A percentile compares a stretch with the other conserved stretches of the same genome.
Evolutionary conservation across 1,284 basidiomycete genomes (phyloP).

Genomic region (Irpex lacteus): DNA sequence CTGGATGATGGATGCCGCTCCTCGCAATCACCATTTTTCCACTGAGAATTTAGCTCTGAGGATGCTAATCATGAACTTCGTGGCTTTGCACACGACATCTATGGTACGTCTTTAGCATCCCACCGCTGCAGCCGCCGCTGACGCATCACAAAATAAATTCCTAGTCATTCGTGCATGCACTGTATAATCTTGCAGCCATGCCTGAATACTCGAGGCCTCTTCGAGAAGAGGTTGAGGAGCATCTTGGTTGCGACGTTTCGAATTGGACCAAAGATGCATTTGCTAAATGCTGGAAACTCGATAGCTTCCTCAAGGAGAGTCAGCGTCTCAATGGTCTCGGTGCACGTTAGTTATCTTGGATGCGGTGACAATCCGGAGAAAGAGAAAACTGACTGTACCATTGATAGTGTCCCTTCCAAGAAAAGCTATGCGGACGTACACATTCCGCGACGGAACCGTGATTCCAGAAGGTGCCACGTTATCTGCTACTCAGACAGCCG

Average conservation of each 20-base stretch:
- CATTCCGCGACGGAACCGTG: conserved; percentile 1
- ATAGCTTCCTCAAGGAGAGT: conserved; percentile 3
- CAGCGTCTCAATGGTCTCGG: background rate
- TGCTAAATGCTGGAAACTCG: conserved; percentile 1
- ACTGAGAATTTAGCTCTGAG: conserved; percentile 1
- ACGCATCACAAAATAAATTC: background rate
- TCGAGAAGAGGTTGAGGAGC: background rate
- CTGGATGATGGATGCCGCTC: conserved; percentile 1
- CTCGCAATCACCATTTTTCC: background rate
- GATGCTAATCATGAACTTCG: background rate
- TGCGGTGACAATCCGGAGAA: background rate
- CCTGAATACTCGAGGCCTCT: background rate
- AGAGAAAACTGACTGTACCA: background rate
- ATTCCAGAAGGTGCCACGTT: background rate
- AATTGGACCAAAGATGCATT: conserved; percentile 1
- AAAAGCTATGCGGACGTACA: background rate
- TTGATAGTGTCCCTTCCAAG: background rate
- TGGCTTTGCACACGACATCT: background rate
- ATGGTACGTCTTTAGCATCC: background rate
- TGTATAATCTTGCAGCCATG: background rate
- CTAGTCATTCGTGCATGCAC: background rate
- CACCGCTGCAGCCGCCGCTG: background rate
- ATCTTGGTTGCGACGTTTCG: background rate
- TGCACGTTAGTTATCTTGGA: background rate
- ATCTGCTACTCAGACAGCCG: background rate